phyloP scores from a whole-genome alignment of 179 eudicot species.

The Kewa caespitosa region DNA sequence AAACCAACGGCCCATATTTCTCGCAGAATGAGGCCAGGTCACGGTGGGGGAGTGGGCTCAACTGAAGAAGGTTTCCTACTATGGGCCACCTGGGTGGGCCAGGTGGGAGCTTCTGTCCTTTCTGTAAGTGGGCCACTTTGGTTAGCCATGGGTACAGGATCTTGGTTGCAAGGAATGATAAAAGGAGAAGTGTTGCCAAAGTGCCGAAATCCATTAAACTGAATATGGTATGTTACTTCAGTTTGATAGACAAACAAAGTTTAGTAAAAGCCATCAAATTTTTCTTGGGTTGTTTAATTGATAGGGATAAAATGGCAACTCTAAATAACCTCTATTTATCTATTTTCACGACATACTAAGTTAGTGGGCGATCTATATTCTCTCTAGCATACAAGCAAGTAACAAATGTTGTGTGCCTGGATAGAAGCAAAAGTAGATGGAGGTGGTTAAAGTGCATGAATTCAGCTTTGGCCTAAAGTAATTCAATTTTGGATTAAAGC shows the following conservation, averaged over 20 bases:
- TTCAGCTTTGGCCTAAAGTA: background rate
- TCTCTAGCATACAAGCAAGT: conserved; percentile 11
- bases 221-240: background rate
- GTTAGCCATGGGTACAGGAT: conserved; percentile 32
- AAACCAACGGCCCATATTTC: conserved; percentile 82
- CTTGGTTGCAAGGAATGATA: conserved; percentile 27
- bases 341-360: conserved; percentile 20
- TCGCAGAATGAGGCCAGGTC: conserved; percentile 78
- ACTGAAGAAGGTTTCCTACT: conserved; percentile 84
- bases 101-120: conserved; percentile 58
- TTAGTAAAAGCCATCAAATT: background rate
- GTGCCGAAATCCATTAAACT: conserved; percentile 28
- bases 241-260: background rate
- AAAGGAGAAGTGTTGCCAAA: conserved; percentile 27
- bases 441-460: conserved; percentile 21
- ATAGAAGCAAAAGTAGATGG: conserved; percentile 19
- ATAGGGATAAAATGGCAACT: background rate
- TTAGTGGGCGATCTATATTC: conserved; percentile 24
- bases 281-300: background rate
- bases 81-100: conserved; percentile 90
- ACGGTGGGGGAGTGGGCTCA: conserved; percentile 75
- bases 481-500: too few relatives aligned
- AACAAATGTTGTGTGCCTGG: conserved; percentile 22
- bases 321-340: background rate
- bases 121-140: background rate